Percentiles rank a stretch among this genome's conserved stretches.
Conservation (phyloP, 495 filamentous ascomycete genomes). For the Penicilliopsis zonata region DNA sequence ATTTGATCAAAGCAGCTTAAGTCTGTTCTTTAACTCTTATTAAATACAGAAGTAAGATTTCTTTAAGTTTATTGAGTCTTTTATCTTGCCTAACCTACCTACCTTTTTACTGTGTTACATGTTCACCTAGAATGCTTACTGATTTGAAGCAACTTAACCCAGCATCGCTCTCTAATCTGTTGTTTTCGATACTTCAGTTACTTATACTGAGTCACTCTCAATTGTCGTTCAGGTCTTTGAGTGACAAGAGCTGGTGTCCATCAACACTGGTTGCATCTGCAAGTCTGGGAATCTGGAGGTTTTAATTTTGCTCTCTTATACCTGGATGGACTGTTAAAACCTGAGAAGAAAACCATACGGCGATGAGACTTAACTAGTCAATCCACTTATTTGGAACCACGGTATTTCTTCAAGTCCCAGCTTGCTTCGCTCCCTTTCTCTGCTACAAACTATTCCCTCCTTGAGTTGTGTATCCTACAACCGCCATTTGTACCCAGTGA, state of each 20-base stretch:
- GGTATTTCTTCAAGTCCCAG: constrained; percentile 5
- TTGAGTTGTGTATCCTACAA: constrained; percentile 19
- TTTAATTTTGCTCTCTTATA: constrained; percentile 5
- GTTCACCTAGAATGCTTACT: background rate
- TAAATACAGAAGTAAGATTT: background rate
- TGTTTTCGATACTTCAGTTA: background rate
- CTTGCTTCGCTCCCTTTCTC: too few species aligned
- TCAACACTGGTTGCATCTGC: constrained; percentile 1
- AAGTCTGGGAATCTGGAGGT: constrained; percentile 2
- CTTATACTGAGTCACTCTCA: background rate
- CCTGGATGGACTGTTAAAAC: constrained; percentile 12
- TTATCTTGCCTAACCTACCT: constrained; percentile 5
- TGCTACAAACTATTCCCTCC: constrained; percentile 7
- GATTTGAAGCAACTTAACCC: background rate
- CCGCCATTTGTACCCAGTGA: constrained; percentile 14
- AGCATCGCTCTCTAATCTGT: background rate
- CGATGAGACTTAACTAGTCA: constrained; percentile 1
- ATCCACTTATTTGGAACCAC: background rate
- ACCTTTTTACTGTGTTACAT: constrained; percentile 3
- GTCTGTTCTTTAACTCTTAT: background rate
- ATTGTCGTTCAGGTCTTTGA: too few species aligned
- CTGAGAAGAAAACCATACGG: constrained; percentile 2
- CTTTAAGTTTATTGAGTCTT: background rate
- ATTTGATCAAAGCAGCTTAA: too few species aligned
- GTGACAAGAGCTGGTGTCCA: background rate